Evolutionary conservation across 352 stramenopile species (phyloP), one percentile per base, ranked within the genome.

Genomic region (Hyaloperonospora arabidopsidis): DNA sequence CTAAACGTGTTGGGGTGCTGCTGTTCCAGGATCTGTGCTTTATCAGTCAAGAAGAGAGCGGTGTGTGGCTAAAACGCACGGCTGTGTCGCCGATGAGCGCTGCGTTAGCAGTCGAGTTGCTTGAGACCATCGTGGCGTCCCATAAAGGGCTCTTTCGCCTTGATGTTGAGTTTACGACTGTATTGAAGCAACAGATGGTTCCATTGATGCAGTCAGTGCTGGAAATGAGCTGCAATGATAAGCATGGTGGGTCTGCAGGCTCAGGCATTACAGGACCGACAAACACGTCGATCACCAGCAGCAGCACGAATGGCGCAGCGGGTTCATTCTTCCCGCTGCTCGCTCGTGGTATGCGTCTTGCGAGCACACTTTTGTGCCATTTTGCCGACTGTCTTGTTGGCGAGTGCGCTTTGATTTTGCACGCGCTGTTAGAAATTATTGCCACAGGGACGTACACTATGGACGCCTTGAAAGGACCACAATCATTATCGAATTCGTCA

Each of bases 21-120:
- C 72, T 94, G 29, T 93, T 94, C 57, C 82, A 94, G 56, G 84
- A 94, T 53, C 61, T 94, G 23, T 94, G 82, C 53, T 86, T 88
- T 43, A 79, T 93, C 68, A 89, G 82, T 59, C 80, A 80, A 38
- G 82, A 93, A 46, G 80, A 93, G 59, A 86, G 78, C 34, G 82
- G 82, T 15, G 70, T 89, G 60, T 93, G 77, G 78, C 63, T 94
- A n/a, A 94, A 94, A 49, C 76, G 82, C 38, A 82, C 80, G 15
- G 63, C 74, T 0, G 72, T 79, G 39, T 94, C 84, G 29, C 72
- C 81, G 0, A 86, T 93, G 79, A 89, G 69, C 44, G 72, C 80
- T 5, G 79, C 81, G 13, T 67, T 94, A 7, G 80, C 76, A 0
- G 75, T 94, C 1, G 84, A 94, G 59, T 55, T 94, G 13, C 57